Evolutionary conservation across 1,284 basidiomycete species (phyloP), one percentile per base, ranked within the genome.

Genomic region (Leccinum brunneo-olivaceum): DNA sequence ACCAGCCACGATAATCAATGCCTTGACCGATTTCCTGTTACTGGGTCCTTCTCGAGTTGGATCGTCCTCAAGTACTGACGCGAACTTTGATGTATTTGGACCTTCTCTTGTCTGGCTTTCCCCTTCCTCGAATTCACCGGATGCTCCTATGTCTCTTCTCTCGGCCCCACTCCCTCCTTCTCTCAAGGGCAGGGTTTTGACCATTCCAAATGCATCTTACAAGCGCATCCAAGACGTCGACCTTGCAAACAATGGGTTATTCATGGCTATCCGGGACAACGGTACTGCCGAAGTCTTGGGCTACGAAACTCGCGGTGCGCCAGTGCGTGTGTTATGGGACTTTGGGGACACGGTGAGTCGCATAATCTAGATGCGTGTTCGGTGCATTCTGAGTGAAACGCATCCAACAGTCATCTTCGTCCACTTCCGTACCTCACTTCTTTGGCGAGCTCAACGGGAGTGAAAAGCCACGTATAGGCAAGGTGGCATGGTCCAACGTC

Each of bases 401-500:
- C 15, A 29, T 15, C 24, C 42, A 76, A 70, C 64, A 62, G 12
- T 54, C 64, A 15, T 70, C 73, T 4, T 53, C 64, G 3, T 61
- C 64, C 10, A 62, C 69, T 11, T 57, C 73, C 0, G 66, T 68
- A 15, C 76, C 81, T 0, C 61, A 75, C 1, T 90, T 79, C 56
- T 60, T 77, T 3, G 86, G 86, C 30, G 77, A 72, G 4, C 49
- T 79, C 2, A 79, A 85, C 53, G 67, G 67, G 32, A 61, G 74
- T 19, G 82, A 81, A 6, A 57, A 67, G 5, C 70, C 78, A 0
- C 82, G 81, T 55, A 63, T 96, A 46, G 77, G 77, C 16, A 77
- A 88, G 23, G 67, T 90, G 14, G 86, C 77, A 56, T 94, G 84
- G 84, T 84, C 84, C 0, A 70, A 77, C 50, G 54, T 59, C 2